A percentile compares a stretch with the other conserved stretches of the same genome.
Evolutionary conservation across 257 asterid genomes (phyloP).

Genomic region (Linaria vulgaris): DNA sequence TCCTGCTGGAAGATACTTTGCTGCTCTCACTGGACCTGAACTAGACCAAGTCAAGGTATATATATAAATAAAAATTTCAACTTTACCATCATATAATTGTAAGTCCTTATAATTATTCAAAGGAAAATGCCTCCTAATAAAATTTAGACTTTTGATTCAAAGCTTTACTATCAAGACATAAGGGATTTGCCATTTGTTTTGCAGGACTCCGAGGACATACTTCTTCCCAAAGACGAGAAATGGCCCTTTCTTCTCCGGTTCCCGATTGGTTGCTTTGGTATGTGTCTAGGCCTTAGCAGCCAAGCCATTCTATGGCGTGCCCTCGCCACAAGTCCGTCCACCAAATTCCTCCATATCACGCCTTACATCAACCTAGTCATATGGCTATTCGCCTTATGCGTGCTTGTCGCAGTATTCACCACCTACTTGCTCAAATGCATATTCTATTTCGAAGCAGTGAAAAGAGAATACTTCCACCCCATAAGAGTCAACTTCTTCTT

Average conservation of each 20-base stretch:
- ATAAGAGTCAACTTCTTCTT: slow-evolving; percentile 89
- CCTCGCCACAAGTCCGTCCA: slow-evolving; percentile 61
- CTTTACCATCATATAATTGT: too few species aligned
- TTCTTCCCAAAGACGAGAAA: slow-evolving; percentile 71
- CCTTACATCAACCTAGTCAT: slow-evolving; percentile 65
- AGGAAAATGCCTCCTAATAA: too few species aligned
- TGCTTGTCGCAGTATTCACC: slow-evolving; percentile 52
- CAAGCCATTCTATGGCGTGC: slow-evolving; percentile 83
- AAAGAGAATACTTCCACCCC: slow-evolving; percentile 82
- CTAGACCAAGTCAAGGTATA: slow-evolving; percentile 91
- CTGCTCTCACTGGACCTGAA: slow-evolving; percentile 91
- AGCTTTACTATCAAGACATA: background rate
- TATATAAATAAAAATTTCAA: too few species aligned
- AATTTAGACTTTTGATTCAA: too few species aligned
- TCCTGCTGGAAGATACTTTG: slow-evolving; percentile 98
- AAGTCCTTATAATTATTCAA: too few species aligned
- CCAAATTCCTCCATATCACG: slow-evolving; percentile 64
- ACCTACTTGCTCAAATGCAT: slow-evolving; percentile 65
- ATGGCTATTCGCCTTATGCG: slow-evolving; percentile 63
- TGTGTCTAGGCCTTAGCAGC: slow-evolving; percentile 88
- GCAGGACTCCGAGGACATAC: slow-evolving; percentile 89
- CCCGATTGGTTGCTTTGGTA: slow-evolving; percentile 92
- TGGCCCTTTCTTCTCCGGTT: slow-evolving; percentile 97
- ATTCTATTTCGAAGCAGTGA: slow-evolving; percentile 89
- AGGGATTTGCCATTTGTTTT: background rate